Evolutionary conservation across 495 filamentous ascomycete genomes (phyloP), one percentile per base, ranked within the genome.

Genomic region (Hypoxylon lienhwacheense): DNA sequence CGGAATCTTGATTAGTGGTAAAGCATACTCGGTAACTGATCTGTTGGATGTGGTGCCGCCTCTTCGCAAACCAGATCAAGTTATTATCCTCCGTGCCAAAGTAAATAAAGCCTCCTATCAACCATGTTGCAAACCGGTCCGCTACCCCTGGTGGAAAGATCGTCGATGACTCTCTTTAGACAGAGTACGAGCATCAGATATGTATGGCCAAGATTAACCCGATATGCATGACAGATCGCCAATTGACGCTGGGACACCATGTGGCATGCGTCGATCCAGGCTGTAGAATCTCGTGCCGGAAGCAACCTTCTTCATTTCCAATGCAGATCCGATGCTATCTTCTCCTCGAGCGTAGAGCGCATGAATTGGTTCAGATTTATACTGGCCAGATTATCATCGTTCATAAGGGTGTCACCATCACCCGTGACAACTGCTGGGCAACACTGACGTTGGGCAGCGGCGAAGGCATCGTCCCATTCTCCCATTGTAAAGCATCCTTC

Each of bases 401-500:
- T 66, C 67, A 77, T 71, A 59, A 70, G 66, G 7, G 59, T 55
- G 51, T 65, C 61, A 48, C 69, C 70, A 63, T 73, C 72, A 53
- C 70, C 69, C 55, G 73, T 61, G 64, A 70, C 66, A 14, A 53
- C 46, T 16, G 67, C 55, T 19, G 71, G 75, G 52, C 80, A 83
- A 70, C 89, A 96, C 33, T 81, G 78, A 19, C 70, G 64, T 59
- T 81, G 73, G 22, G 86, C 90, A 39, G 74, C 73, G 60, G 86
- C 76, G 64, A 81, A 83, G 4, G 86, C 81, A 14, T 75, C 71
- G 42, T 91, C 84, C 90, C 91, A 96, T 26, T 81, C 85, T 28
- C 86, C 81, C 49, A 88, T 76, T 15, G 80, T 81, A 60, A 96
- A 97, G 22, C 72, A 69, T 0, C 92, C 92, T 61, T 91, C 82